Base-by-base conservation (phyloP, 768 basidiomycete genomes). In the Daedaleopsis nitida region DNA sequence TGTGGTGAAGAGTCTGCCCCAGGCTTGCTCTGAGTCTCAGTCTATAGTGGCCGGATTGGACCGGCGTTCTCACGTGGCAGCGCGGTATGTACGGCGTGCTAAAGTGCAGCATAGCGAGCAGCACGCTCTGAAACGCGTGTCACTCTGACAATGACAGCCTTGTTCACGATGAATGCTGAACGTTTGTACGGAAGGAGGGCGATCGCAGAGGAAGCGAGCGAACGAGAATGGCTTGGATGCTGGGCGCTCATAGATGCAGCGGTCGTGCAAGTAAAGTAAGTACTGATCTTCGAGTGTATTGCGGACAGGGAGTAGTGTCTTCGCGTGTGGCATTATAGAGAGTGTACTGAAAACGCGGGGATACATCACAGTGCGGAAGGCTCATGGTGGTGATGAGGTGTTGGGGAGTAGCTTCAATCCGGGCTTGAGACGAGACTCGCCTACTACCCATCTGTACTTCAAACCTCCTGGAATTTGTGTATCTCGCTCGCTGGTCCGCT, bases 361-460 rank as follows among this genome's bases (percentile, higher is more conserved):
- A 16, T 16, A 32, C 21, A 39, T 52, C 14, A 37, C 58, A 44
- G 35, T 34, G 21, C 21, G 12, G 4, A n/a, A 24, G 34, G 7
- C 49, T 59, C 49, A 62, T 38, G 56, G 50, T 27, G 39, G 43
- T 24, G 52, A 35, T 44, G 39, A 11, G n/a, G 35, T 34, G 16
- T 55, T 50, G 43, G 51, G 56, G 13, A 58, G 56, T 44, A 52
- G 61, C 16, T 58, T 58, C 63, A 63, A 49, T n/a, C 59, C 55
- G 0, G 67, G 58, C 34, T 57, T 34, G 34, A 44, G 53, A 45
- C 57, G 59, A n/a, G 88, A 88, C 35, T 71, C 76, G 7, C 90
- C 90, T 61, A 83, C 77, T 51, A 71, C 75, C 91, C 92, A 94
- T 39, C 75, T 79, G 62, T 91, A 91, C 73, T 94, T 94, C 66